These are phyloP conservation scores for Pisolithus marmoratus DNA, from an alignment of 768 basidiomycete genomes.

Conservation along the genomic window DNA sequence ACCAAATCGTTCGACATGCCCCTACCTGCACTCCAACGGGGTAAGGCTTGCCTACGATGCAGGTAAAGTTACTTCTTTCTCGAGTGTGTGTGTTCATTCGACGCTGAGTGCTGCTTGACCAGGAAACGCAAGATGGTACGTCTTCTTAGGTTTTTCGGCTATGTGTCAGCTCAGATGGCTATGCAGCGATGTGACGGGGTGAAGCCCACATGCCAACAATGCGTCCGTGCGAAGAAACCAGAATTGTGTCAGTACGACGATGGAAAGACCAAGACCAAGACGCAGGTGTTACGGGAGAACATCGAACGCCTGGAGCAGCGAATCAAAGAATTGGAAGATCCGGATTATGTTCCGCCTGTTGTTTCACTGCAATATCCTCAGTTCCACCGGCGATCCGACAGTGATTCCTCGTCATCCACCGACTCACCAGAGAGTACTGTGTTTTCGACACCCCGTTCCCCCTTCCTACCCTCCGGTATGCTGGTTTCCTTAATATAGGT, in stretches of 20 bases:
- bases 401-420: conserved; percentile 46
- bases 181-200: conserved; percentile 68
- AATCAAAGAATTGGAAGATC: conserved; percentile 70
- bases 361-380: conserved; percentile 70
- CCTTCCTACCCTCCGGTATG: conserved; percentile 51
- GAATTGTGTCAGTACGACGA: conserved; percentile 79
- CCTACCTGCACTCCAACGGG: conserved; percentile 49
- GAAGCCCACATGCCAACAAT: conserved; percentile 78
- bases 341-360: conserved; percentile 63
- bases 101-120: conserved; percentile 11
- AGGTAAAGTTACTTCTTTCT: conserved; percentile 34
- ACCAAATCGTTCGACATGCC: conserved; percentile 24
- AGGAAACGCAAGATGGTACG: conserved; percentile 70
- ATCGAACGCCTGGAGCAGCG: conserved; percentile 67
- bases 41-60: conserved; percentile 70
- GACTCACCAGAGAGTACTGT: conserved; percentile 49
- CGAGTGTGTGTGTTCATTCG: neutral
- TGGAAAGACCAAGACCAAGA: conserved; percentile 78
- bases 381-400: conserved; percentile 34
- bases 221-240: conserved; percentile 68
- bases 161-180: conserved; percentile 7
- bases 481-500: neutral
- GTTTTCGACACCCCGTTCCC: conserved; percentile 51
- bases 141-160: conserved; percentile 1
- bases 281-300: conserved; percentile 73